These are phyloP conservation scores for Luffa acutangula DNA, from an alignment of 306 rosid species.

Conservation along the genomic window DNA sequence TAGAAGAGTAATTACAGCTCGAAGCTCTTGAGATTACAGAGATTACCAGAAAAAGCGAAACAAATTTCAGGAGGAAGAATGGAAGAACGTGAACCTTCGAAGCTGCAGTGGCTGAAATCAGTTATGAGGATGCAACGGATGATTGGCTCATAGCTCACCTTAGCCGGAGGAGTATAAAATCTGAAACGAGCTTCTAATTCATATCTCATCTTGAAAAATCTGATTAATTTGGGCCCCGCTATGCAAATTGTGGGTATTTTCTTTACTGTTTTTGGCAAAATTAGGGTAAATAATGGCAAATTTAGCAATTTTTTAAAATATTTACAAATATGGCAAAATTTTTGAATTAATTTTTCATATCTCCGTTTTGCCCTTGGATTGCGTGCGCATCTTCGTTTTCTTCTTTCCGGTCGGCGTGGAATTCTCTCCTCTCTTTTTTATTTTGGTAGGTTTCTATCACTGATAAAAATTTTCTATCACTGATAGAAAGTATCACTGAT, in stretches of 20 bases:
- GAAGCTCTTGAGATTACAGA: neutral
- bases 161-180: neutral
- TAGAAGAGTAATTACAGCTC: neutral
- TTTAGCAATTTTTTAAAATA: no score
- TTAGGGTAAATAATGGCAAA: no score
- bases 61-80: neutral
- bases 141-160: slow-evolving; percentile 4
- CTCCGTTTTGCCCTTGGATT: no score
- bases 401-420: no score
- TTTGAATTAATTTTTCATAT: no score
- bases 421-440: no score
- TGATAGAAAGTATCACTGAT: no score
- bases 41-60: neutral
- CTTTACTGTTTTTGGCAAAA: neutral
- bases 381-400: no score
- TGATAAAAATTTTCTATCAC: no score
- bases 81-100: neutral
- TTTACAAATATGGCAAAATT: no score
- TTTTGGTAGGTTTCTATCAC: no score
- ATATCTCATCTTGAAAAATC: neutral
- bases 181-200: neutral
- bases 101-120: neutral
- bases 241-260: neutral
- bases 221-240: neutral
- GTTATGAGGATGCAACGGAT: neutral